Evolutionary conservation across 768 basidiomycete species (phyloP), one percentile per base, ranked within the genome.

Genomic region (Kwoniella bestiolae): DNA sequence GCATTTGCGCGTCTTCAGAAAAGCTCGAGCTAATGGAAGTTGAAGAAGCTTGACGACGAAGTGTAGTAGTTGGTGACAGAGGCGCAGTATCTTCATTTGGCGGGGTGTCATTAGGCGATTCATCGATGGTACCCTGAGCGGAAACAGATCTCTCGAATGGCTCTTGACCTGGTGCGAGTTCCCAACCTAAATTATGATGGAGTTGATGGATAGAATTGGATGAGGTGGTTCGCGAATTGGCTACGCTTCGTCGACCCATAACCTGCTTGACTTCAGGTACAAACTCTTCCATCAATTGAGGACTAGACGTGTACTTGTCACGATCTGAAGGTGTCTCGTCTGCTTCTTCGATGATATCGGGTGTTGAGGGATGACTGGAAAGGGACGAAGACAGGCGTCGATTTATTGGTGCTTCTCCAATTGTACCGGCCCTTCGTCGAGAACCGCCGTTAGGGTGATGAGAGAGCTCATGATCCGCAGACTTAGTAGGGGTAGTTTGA

Each of bases 1-100:
- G 35, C 1, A 38, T 25, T 23, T 18, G 35, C 18, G 16, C 52
- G 16, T 63, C 23, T 31, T 64, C 65, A 8, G 21, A 28, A 34
- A 51, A 67, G 41, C 56, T 65, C 31, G 69, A 70, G 32, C 62
- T 57, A 23, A 59, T 34, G 3, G 69, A 70, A n/a, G 41, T 29
- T 11, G 29, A 49, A 5, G 67, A 64, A 3, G 45, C 29, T 23
- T 28, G 50, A n/a, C 44, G 50, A 29, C 57, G 35, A 12, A 68
- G 32, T 2, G 66, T 59, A 12, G 12, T 51, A 4, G 66, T 31
- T 26, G 60, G 66, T 21, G 68, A 65, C n/a, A 32, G 23, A 18
- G 60, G 32, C 21, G 53, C 35, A n/a, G 34, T 45, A 29, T 26
- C 11, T 21, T 32, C 52, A 14, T 55, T n/a, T 9, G 32, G 52